A percentile compares a stretch with the other conserved stretches of the same genome.
phyloP scores from a whole-genome alignment of 176 grass and related monocot genomes.

The Hsuehochloa calcarea region DNA sequence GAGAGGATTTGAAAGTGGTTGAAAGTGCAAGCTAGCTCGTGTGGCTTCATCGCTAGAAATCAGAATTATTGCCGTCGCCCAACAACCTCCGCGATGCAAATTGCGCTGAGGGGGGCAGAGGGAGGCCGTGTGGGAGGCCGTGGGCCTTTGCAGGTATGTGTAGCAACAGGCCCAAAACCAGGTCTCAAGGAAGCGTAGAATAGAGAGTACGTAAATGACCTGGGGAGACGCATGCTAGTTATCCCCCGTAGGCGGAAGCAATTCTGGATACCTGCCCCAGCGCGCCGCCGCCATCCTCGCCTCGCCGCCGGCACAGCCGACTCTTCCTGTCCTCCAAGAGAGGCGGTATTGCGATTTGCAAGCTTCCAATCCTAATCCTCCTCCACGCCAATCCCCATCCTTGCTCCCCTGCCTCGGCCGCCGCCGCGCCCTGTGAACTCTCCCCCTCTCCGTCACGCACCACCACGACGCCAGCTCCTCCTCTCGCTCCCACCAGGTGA shows the following conservation, averaged over 20 bases:
- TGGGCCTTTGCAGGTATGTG: not conserved
- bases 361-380: not conserved
- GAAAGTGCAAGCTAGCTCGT: no score
- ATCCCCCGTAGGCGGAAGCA: not conserved
- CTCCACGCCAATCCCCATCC: not conserved
- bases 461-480: not conserved
- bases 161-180: not conserved
- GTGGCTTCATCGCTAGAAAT: no score
- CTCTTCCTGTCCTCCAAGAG: not conserved
- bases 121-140: no score
- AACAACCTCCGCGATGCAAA: no score
- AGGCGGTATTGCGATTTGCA: no score
- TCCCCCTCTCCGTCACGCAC: not conserved
- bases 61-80: no score
- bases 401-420: not conserved
- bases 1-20: no score
- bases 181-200: not conserved
- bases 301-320: not conserved
- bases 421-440: not conserved
- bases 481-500: slow-evolving; percentile 11
- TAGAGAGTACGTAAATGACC: not conserved
- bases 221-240: not conserved
- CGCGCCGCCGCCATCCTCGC: not conserved
- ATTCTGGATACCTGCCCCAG: not conserved
- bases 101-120: no score